These are phyloP conservation scores for Phaeosphaeriaceae sp. DNA, from an alignment of 2,329 filamentous ascomycete species.

Conservation along the genomic window DNA sequence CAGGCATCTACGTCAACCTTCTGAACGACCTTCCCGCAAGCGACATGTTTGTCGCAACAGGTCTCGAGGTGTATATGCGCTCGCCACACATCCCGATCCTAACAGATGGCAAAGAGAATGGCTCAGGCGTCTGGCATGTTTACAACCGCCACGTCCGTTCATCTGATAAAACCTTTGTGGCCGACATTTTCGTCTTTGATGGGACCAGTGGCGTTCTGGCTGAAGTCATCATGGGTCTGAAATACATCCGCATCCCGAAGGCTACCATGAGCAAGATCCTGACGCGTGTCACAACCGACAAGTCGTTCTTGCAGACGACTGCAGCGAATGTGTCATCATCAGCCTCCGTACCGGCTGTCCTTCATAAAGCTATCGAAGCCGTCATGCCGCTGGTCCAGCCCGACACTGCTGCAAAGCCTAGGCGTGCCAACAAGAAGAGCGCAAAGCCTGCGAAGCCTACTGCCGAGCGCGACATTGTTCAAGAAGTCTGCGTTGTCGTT, in stretches of 20 bases:
- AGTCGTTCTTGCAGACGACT: too few relatives aligned
- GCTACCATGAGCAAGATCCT: slow-evolving; percentile 20
- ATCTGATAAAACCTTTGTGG: slow-evolving; percentile 26
- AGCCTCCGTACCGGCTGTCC: background rate
- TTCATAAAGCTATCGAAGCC: background rate
- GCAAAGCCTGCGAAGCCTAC: background rate
- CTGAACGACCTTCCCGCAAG: slow-evolving; percentile 23
- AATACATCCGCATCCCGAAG: slow-evolving; percentile 33
- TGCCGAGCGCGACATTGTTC: background rate
- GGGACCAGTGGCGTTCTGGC: slow-evolving; percentile 25
- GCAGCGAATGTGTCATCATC: background rate
- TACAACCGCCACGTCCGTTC: slow-evolving; percentile 30
- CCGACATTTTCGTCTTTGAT: slow-evolving; percentile 47
- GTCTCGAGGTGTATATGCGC: slow-evolving; percentile 38
- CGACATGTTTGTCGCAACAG: slow-evolving; percentile 43
- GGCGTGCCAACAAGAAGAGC: background rate
- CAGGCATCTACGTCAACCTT: slow-evolving; percentile 40
- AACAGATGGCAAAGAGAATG: background rate
- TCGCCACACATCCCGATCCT: slow-evolving; percentile 16
- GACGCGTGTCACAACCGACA: slow-evolving; percentile 3
- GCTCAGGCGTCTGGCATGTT: slow-evolving; percentile 34
- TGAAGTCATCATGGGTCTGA: slow-evolving; percentile 43
- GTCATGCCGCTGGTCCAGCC: too few relatives aligned
- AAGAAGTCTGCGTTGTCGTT: slow-evolving; percentile 9
- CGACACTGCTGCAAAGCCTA: too few relatives aligned